Conservation (phyloP, 2,329 filamentous ascomycete genomes). For the Exophiala oligosperma region DNA sequence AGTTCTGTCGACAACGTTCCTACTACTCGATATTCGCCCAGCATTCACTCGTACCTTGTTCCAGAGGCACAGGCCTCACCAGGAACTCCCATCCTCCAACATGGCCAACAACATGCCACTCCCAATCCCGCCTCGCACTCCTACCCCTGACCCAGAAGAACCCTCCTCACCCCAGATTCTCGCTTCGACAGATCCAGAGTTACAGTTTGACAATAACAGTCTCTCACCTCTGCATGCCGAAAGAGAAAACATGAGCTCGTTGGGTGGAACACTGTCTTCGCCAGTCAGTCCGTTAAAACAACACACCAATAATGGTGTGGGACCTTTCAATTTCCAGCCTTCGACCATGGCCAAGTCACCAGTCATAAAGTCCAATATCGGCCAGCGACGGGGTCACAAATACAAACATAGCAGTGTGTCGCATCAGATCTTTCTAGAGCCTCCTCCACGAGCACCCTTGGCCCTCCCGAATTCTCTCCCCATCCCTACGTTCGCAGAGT, state of each 20-base stretch:
- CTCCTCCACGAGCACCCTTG: slow-evolving; percentile 78
- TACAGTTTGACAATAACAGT: slow-evolving; percentile 44
- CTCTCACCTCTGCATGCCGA: slow-evolving; percentile 44
- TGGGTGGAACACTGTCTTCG: slow-evolving; percentile 7
- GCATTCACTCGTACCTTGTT: no score
- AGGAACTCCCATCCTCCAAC: background rate
- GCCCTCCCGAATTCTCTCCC: slow-evolving; percentile 89
- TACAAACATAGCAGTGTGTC: slow-evolving; percentile 98
- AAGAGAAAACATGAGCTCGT: slow-evolving; percentile 12
- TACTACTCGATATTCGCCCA: background rate
- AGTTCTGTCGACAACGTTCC: background rate
- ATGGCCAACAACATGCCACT: slow-evolving; percentile 48
- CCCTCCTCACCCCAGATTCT: slow-evolving; percentile 18
- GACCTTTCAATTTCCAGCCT: slow-evolving; percentile 92
- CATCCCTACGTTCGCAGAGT: slow-evolving; percentile 84
- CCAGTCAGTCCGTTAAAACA: slow-evolving; percentile 16
- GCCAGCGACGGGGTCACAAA: slow-evolving; percentile 89
- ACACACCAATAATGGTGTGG: slow-evolving; percentile 10
- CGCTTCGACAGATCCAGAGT: slow-evolving; percentile 28
- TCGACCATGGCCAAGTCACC: slow-evolving; percentile 72
- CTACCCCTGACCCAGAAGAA: slow-evolving; percentile 62
- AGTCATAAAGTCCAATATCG: slow-evolving; percentile 78
- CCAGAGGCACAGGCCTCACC: background rate
- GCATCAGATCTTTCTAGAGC: slow-evolving; percentile 95
- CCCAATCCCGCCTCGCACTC: slow-evolving; percentile 62